Base-by-base conservation (phyloP, 176 grass and related monocot species). In the Canna indica region DNA sequence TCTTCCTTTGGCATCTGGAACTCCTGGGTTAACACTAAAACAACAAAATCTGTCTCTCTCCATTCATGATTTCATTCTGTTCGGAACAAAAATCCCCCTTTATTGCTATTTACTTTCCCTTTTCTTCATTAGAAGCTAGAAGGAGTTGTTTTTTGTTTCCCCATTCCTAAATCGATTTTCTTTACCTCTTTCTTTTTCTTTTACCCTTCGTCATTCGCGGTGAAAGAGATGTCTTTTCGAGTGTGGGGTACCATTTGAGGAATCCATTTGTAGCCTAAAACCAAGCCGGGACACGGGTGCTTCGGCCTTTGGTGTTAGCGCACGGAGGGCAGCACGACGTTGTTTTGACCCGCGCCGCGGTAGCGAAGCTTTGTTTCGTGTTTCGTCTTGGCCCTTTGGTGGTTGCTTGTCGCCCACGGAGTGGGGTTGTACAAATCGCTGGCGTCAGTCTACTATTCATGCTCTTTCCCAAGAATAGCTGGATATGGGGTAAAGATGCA, bases 401-500 rank as follows among this genome's bases (percentile, higher is more conserved):
- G 18, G 17, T 66, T 39, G 63, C 35, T 66, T 39, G 35, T 66
- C 34, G 16, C 22, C 50, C 20, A 54, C n/a, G 50, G 4, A 54
- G 50, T 7, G 3, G 30, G 33, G 63, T 66, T 38, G 63, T 66
- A 66, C 35, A 24, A 66, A n/a, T 41, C 15, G 35, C 63, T 66
- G 63, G 63, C 63, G 63, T 66, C 63, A 38, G 63, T 66, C 20
- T 66, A 39, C 63, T 66, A 16, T 66, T 66, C 17, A 39, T 38
- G 63, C 9, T 66, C 20, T 8, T 39, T 63, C 63, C 34, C 2
- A 6, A n/a, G 22, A 66, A 66, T 34, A 25, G 35, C 63, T 66
- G 20, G 63, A 66, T 66, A 24, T 36, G 63, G 20, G 20, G 17
- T 10, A 36, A 7, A 25, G 33, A 32, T 66, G 63, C 63, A 66